Base-by-base conservation (phyloP, 2,329 filamentous ascomycete species). In the Aspergillus thermomutatus region DNA sequence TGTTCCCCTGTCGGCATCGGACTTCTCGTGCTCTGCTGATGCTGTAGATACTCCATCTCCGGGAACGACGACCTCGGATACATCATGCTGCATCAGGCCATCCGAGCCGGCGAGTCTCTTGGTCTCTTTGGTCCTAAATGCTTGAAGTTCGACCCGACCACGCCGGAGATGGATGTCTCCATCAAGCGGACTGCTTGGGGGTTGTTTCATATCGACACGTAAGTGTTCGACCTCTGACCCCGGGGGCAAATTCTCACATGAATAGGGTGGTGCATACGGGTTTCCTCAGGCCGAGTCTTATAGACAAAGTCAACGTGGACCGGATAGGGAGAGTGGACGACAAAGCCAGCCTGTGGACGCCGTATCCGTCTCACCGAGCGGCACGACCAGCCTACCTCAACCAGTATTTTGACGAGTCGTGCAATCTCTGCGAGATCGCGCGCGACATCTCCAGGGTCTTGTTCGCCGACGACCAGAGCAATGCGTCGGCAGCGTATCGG, bases 171-270 rank as follows among this genome's bases (percentile, higher is more conserved):
- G 67, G 64, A 69, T 40, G 55, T 56, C 5, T 74, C 72, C 2
- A 55, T 67, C 49, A 66, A 62, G 50, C 61, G 67, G 50, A 72
- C 71, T 6, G 70, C 70, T 1, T 75, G 73, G 73, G 73, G 73
- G 0, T 46, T 75, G 21, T 75, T 73, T 43, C 70, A 75, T 43
- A 65, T 74, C 31, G 73, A 75, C 47, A 74, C 73, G 73, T 75
- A 59, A 54, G 72, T 67, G 10, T 47, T 26, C 41, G 9, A 10
- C 17, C 26, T 21, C 10, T 3, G 2, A 1, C 11, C 23, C 19
- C 25, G 7, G 2, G 40, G 19, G 14, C 17, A 28, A 11, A 47
- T 34, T n/a, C 23, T 34, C 10, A 14, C n/a, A 27, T 26, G 17
- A 37, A 53, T 50, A 75, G 72, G 2, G 65, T 71, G 48, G 65